Base-by-base conservation (phyloP, 1,139 yeast genomes). In the Geotrichum fermentans region DNA sequence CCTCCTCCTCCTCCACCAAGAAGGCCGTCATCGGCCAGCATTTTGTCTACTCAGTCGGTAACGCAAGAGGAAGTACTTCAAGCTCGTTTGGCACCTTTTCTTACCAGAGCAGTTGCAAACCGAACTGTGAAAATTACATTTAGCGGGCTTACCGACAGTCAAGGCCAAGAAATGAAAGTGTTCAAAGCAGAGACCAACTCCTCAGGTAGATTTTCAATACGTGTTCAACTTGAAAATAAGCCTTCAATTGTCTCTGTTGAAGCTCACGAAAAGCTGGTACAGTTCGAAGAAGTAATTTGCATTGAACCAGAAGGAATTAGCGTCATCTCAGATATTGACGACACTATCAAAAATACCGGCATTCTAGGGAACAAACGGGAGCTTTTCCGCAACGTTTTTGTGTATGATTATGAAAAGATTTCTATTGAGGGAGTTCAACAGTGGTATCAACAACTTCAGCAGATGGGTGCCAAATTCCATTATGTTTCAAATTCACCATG, bases 401-500 rank as follows among this genome's bases (percentile, higher is more conserved):
- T 84, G 2, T 79, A 78, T 45, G 82, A 81, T 43, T 78, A 79
- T 44, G 68, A 73, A 8, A 77, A 75, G 21, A 83, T 96, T 79
- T 74, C 73, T 45, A 78, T 94, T 18, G 83, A 86, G 0, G 82
- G 87, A 0, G 82, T 92, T 35, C 76, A 84, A 1, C 72, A 74
- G 28, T 88, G 96, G 90, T 88, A 79, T 62, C 62, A 71, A 40
- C 59, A 68, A 56, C 60, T 80, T 55, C 35, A 39, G 4, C 50
- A 55, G 2, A 56, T 59, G 11, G 73, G 78, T 4, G 75, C 83
- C 10, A 72, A 80, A 29, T 82, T 87, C 61, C 96, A 89, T 63
- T 94, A 92, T 62, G 97, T 94, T 1, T 89, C 97, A 4, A 94
- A 94, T 65, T 83, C 96, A 1, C 99, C 99, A 0, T 85, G 95